phyloP scores from a whole-genome alignment of 1,139 yeast genomes.

The Blastobotrys apis region DNA sequence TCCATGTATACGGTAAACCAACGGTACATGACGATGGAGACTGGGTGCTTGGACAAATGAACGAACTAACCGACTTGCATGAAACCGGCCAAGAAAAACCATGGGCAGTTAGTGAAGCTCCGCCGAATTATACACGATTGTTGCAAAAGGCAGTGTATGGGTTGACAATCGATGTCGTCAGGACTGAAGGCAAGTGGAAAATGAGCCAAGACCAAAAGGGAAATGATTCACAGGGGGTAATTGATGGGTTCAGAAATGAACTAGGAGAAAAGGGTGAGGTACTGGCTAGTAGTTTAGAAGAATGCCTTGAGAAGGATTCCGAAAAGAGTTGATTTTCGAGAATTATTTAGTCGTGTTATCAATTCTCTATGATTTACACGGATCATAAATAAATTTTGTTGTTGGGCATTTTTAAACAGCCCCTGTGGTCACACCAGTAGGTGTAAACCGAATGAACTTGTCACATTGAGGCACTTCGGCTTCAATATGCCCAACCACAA shows the following conservation, averaged over 20 bases:
- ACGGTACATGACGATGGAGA: conserved; percentile 37
- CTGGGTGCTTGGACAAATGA: conserved; percentile 48
- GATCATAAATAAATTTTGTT: too few relatives aligned
- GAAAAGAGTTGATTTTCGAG: too few relatives aligned
- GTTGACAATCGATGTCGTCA: conserved; percentile 48
- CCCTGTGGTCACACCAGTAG: too few relatives aligned
- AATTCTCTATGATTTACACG: too few relatives aligned
- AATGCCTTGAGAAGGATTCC: too few relatives aligned
- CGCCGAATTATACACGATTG: conserved; percentile 44
- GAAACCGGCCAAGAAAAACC: conserved; percentile 41
- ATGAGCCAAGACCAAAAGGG: conserved; percentile 51
- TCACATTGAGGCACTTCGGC: conserved; percentile 55
- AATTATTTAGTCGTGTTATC: too few relatives aligned
- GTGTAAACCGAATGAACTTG: conserved; percentile 12
- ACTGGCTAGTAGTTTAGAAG: too few relatives aligned
- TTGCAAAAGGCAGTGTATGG: conserved; percentile 58
- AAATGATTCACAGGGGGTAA: conserved; percentile 51
- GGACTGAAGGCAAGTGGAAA: conserved; percentile 56
- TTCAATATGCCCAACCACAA: conserved; percentile 73
- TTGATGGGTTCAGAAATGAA: conserved; percentile 40
- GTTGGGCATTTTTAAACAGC: too few relatives aligned
- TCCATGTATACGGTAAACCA: conserved; percentile 56
- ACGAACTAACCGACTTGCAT: conserved; percentile 45
- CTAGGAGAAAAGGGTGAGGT: background rate
- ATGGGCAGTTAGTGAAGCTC: conserved; percentile 61